phyloP scores from a whole-genome alignment of 345 rosid genomes.

The Lumnitzera racemosa region DNA sequence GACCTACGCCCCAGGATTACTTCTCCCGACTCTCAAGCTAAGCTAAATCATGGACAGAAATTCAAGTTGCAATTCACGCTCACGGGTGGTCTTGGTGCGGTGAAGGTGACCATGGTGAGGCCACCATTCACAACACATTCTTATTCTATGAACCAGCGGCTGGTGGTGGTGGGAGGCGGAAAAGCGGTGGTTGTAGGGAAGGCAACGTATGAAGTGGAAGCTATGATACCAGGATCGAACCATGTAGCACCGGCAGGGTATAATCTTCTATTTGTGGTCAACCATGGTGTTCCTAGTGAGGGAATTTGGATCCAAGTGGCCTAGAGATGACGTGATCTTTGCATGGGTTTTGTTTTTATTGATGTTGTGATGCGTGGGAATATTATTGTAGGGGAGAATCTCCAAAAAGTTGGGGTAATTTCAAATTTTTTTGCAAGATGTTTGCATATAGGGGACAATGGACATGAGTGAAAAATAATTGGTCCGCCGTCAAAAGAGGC shows the following conservation, averaged over 20 bases:
- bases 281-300: slow-evolving; percentile 34
- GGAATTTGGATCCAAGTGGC: slow-evolving; percentile 28
- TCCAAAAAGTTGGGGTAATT: too few species aligned
- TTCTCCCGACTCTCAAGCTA: slow-evolving; percentile 18
- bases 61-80: slow-evolving; percentile 8
- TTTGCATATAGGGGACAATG: too few species aligned
- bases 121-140: slow-evolving; percentile 47
- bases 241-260: slow-evolving; percentile 40
- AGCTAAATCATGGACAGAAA: slow-evolving; percentile 12
- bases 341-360: too few species aligned
- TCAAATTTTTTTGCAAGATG: too few species aligned
- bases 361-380: too few species aligned
- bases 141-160: slow-evolving; percentile 36
- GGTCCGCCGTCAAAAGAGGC: too few species aligned
- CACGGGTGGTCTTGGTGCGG: slow-evolving; percentile 1
- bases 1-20: slow-evolving; percentile 34
- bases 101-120: slow-evolving; percentile 14
- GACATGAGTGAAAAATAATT: too few species aligned
- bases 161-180: slow-evolving; percentile 23
- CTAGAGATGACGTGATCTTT: too few species aligned
- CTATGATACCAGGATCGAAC: slow-evolving; percentile 16
- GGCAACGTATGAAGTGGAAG: background rate
- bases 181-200: slow-evolving; percentile 3
- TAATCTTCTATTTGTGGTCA: slow-evolving; percentile 33
- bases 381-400: too few species aligned